Evolutionary conservation across 495 filamentous ascomycete species (phyloP), one percentile per base, ranked within the genome.

Genomic region (Xanthoparmelia taractica): DNA sequence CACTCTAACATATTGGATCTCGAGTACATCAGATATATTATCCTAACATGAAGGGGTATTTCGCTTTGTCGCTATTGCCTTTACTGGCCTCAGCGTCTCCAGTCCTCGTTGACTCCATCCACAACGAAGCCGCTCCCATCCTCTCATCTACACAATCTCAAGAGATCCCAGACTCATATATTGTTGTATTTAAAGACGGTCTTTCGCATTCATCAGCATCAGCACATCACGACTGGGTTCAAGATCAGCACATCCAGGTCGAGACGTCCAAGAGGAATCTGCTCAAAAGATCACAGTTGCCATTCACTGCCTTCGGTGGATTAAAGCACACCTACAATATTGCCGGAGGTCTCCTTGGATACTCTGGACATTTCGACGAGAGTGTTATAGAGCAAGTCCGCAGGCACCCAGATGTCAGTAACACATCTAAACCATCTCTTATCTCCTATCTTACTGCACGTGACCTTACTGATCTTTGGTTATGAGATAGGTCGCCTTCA

Each of bases 101-200:
- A 66, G 77, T 89, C 45, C 80, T 89, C 68, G 81, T 87, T 63
- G 87, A 86, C 67, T 88, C 91, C 67, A 89, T 94, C 74, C 88
- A 95, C 75, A 86, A 89, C 69, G 90, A 86, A 65, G 86, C 86
- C 50, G 94, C 95, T 67, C 95, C 95, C 68, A 80, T 99, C 66
- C 78, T 97, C 69, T 93, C 92, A 20, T 87, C 92, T 11, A 75
- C 80, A 34, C 87, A 87, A 69, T 80, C 91, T 34, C 77, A 89
- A 67, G 82, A 85, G 69, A 83, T 99, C 40, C 88, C 91, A 55
- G 88, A 96, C 78, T 91, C 90, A 45, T 99, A 97, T 75, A 96
- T 99, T 76, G 78, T 99, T 77, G 90, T 96, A 67, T 97, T 99
- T 84, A 97, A 99, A 86, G 88, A 93, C 75, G 91, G 97, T 73